phyloP scores from a whole-genome alignment of 768 basidiomycete genomes.

The Suillus paluster region DNA sequence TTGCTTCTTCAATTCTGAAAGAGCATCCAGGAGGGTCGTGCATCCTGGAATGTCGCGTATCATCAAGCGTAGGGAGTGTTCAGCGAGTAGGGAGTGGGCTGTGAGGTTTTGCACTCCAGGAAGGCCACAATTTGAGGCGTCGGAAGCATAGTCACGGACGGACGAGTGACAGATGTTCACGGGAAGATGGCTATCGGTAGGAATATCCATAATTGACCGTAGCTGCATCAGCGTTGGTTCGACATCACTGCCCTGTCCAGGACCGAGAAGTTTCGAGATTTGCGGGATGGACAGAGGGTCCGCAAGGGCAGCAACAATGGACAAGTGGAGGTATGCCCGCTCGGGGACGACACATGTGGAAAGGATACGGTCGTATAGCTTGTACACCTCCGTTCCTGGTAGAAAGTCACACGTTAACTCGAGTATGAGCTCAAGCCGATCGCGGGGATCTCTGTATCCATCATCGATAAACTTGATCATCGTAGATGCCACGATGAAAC shows the following conservation, averaged over 20 bases:
- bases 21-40: neutral
- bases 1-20: neutral
- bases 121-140: neutral
- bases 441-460: neutral
- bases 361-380: neutral
- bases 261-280: neutral
- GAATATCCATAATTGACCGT: too few species aligned
- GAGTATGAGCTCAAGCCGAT: neutral
- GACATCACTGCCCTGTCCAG: neutral
- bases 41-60: neutral
- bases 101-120: neutral
- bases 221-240: neutral
- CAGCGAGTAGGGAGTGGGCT: neutral
- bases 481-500: neutral
- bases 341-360: neutral
- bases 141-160: too few species aligned
- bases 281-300: neutral
- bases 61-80: neutral
- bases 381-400: too few species aligned
- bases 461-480: neutral
- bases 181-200: too few species aligned
- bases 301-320: neutral
- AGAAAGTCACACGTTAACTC: neutral
- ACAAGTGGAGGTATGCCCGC: neutral
- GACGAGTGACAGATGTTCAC: too few species aligned